A percentile compares a stretch with the other conserved stretches of the same genome.
Evolutionary conservation across 345 rosid genomes (phyloP).

Genomic region (Eucalyptus decipiens): DNA sequence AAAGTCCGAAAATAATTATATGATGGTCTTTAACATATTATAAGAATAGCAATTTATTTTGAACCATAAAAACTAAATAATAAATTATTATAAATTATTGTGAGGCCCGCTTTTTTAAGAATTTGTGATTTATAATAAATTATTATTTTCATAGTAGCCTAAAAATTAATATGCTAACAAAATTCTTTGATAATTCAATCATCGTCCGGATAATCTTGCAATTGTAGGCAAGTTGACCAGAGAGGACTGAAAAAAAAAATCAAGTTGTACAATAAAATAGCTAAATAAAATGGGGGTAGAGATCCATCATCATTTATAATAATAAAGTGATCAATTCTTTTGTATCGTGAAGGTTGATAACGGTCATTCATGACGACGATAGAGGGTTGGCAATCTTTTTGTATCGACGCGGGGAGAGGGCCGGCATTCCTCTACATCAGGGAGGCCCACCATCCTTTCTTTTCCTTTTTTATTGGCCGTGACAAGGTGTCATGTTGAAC

Average conservation of each 20-base stretch:
- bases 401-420: background rate
- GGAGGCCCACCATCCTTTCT: background rate
- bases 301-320: background rate
- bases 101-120: rapidly evolving
- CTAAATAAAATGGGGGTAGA: background rate
- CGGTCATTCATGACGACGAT: background rate
- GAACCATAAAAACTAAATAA: rapidly evolving
- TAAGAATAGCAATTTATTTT: no score
- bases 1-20: no score
- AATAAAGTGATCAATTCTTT: background rate
- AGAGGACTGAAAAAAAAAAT: background rate
- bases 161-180: background rate
- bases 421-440: background rate
- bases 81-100: no score
- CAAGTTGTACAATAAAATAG: background rate
- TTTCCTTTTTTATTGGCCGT: background rate
- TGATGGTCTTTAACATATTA: rapidly evolving
- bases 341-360: background rate
- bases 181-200: background rate
- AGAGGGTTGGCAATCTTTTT: background rate
- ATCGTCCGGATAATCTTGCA: background rate
- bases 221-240: background rate
- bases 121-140: no score
- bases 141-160: rapidly evolving
- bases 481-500: background rate